Percentiles rank a stretch among this genome's conserved stretches.
Evolutionary conservation across 1,139 yeast species (phyloP).

Genomic region (Taphrina deformans): DNA sequence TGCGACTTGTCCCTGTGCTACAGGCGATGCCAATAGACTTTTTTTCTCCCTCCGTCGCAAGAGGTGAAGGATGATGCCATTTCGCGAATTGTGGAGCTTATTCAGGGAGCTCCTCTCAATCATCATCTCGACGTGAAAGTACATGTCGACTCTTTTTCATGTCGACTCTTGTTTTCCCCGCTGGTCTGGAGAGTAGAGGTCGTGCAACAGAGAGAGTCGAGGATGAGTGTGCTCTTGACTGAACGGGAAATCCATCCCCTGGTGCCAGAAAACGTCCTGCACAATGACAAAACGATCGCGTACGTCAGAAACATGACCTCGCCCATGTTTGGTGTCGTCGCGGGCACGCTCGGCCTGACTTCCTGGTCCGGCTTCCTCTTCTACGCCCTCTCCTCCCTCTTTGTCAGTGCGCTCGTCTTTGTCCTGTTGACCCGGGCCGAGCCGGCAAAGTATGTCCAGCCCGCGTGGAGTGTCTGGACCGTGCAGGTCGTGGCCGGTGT

Average conservation of each 20-base stretch:
- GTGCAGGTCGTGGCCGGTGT: slow-evolving; percentile 27
- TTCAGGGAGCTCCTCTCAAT: background rate
- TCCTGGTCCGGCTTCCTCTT: slow-evolving; percentile 30
- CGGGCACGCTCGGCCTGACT: slow-evolving; percentile 35
- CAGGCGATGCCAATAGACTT: too few species aligned
- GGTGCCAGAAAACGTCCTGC: slow-evolving; percentile 29
- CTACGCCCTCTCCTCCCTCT: slow-evolving; percentile 12
- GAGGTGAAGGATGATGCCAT: background rate
- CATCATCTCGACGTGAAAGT: background rate
- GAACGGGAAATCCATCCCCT: slow-evolving; percentile 20
- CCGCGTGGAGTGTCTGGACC: slow-evolving; percentile 27
- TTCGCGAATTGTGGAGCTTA: background rate
- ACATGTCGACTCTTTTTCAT: too few species aligned
- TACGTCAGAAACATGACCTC: slow-evolving; percentile 34
- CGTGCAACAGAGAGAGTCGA: too few species aligned
- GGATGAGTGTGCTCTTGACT: background rate
- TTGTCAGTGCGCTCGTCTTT: slow-evolving; percentile 25
- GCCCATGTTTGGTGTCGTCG: slow-evolving; percentile 32
- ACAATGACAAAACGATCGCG: slow-evolving; percentile 22
- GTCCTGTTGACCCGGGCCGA: slow-evolving; percentile 10
- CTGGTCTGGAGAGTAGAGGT: too few species aligned
- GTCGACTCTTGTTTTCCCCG: too few species aligned
- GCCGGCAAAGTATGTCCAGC: slow-evolving; percentile 13
- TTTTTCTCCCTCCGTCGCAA: too few species aligned
- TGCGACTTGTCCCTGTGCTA: background rate